Evolutionary conservation across 2,329 filamentous ascomycete genomes (phyloP).

Genomic region (Alternaria triticimaculans): DNA sequence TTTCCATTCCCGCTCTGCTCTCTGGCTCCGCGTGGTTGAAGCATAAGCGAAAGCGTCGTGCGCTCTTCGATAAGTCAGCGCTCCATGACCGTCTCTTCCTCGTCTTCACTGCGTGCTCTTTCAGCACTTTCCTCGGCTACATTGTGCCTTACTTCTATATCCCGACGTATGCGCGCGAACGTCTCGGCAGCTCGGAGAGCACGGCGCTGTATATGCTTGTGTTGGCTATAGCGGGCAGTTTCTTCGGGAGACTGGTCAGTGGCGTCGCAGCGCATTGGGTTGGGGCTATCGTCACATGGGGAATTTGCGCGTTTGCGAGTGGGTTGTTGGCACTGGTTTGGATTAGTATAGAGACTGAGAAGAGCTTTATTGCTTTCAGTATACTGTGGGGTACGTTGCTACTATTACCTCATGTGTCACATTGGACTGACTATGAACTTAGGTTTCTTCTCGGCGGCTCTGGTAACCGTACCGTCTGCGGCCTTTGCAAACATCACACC

Average conservation of each 20-base stretch:
- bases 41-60: conserved; percentile 38
- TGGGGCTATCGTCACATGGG: conserved; percentile 45
- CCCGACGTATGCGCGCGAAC: conserved; percentile 42
- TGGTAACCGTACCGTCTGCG: conserved; percentile 47
- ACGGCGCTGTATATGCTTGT: conserved; percentile 43
- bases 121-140: conserved; percentile 46
- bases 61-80: conserved; percentile 43
- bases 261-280: conserved; percentile 42
- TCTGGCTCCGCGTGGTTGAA: conserved; percentile 37
- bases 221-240: conserved; percentile 42
- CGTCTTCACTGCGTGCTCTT: conserved; percentile 44
- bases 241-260: conserved; percentile 41
- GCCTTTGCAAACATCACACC: conserved; percentile 48
- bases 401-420: neutral
- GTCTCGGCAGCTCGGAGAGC: conserved; percentile 38
- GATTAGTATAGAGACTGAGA: conserved; percentile 40
- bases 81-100: conserved; percentile 44
- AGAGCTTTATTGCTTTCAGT: conserved; percentile 42
- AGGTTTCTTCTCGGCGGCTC: conserved; percentile 48
- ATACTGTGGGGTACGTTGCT: conserved; percentile 44
- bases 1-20: conserved; percentile 47
- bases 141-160: conserved; percentile 50
- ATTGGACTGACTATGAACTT: neutral
- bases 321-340: conserved; percentile 40
- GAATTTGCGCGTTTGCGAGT: conserved; percentile 35